phyloP scores from a whole-genome alignment of 2,329 filamentous ascomycete species.

The Ambrosiella beaveri region DNA sequence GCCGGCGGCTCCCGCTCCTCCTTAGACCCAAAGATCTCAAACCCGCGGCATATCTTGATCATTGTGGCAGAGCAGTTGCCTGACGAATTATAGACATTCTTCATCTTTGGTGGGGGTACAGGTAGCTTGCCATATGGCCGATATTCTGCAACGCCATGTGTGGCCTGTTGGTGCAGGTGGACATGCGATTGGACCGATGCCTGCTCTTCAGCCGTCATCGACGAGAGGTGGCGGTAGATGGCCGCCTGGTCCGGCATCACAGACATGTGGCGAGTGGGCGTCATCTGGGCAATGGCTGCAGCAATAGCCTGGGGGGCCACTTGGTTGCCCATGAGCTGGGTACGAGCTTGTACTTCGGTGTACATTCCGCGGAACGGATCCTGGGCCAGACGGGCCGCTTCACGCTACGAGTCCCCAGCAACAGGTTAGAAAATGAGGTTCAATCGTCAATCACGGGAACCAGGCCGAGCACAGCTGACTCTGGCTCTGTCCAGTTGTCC shows the following conservation, averaged over 20 bases:
- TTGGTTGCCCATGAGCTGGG: neutral
- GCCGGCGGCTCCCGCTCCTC: slow-evolving; percentile 11
- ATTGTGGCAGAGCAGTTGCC: slow-evolving; percentile 11
- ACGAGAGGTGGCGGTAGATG: neutral
- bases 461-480: too few species aligned
- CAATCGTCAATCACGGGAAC: too few species aligned
- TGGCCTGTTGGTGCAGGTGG: too few species aligned
- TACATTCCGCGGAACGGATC: slow-evolving; percentile 12
- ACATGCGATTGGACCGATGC: neutral
- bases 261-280: neutral
- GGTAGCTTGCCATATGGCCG: slow-evolving; percentile 2
- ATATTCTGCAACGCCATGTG: slow-evolving; percentile 2
- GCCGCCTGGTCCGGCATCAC: neutral
- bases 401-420: neutral
- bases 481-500: neutral
- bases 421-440: neutral
- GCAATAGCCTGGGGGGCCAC: neutral
- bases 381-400: slow-evolving; percentile 6
- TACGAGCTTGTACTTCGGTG: neutral
- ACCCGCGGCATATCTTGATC: slow-evolving; percentile 6
- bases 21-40: slow-evolving; percentile 4
- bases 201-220: neutral
- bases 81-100: neutral
- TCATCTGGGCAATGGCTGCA: neutral
- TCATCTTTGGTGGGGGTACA: neutral